These are phyloP conservation scores for Passiflora organensis DNA, from an alignment of 345 rosid species.

Conservation along the genomic window DNA sequence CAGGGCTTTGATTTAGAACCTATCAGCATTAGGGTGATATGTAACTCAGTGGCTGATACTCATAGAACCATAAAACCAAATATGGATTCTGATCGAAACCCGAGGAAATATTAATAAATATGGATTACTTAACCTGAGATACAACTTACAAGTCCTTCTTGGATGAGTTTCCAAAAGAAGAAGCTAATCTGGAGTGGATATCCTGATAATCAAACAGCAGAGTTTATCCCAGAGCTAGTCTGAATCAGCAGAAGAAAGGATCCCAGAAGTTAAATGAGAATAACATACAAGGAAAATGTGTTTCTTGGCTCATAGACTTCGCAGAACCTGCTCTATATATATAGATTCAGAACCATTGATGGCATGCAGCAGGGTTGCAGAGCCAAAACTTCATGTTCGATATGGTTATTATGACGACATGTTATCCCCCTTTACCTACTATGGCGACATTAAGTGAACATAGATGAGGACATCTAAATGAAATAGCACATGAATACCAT, in stretches of 20 bases:
- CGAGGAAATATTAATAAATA: too few species aligned
- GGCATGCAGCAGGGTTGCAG: background rate
- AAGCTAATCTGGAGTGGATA: slow-evolving; percentile 7
- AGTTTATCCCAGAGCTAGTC: slow-evolving; percentile 30
- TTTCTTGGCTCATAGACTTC: too few species aligned
- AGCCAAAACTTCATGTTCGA: background rate
- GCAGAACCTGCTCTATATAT: too few species aligned
- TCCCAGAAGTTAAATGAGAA: slow-evolving; percentile 10
- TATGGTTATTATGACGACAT: slow-evolving; percentile 10
- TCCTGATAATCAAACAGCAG: slow-evolving; percentile 21
- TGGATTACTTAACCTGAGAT: slow-evolving; percentile 26
- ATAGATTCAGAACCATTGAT: background rate
- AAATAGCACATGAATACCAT: too few species aligned
- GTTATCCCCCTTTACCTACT: background rate
- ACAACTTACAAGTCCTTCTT: slow-evolving; percentile 35
- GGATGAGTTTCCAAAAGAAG: slow-evolving; percentile 13
- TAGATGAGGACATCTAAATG: background rate
- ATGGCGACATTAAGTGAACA: slow-evolving; percentile 8
- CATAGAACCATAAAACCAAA: too few species aligned
- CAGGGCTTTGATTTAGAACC: too few species aligned
- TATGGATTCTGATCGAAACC: too few species aligned
- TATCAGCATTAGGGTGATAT: too few species aligned
- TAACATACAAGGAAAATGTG: background rate
- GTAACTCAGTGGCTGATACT: too few species aligned
- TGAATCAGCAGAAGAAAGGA: slow-evolving; percentile 24